Evolutionary conservation across 2,329 filamentous ascomycete species (phyloP).

Genomic region (Zymoseptoria ardabiliae): DNA sequence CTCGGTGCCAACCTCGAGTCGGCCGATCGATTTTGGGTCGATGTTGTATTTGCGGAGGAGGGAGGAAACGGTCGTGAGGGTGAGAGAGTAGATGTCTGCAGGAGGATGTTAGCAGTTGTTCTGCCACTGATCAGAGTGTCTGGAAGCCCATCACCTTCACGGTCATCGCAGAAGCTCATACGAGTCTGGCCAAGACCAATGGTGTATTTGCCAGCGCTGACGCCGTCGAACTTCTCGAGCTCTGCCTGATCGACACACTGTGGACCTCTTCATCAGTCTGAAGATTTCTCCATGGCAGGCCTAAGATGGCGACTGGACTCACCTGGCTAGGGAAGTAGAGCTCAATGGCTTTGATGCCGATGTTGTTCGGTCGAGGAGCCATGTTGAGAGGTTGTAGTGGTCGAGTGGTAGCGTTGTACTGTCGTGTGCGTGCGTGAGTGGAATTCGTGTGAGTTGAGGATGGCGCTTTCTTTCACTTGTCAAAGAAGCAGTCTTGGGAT

Average conservation of each 20-base stretch:
- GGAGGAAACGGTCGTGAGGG: conserved; percentile 45
- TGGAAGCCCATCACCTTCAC: conserved; percentile 37
- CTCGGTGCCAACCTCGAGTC: conserved; percentile 48
- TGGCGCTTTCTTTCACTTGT: background rate
- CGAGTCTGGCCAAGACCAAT: conserved; percentile 49
- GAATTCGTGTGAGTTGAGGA: background rate
- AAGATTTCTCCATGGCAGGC: background rate
- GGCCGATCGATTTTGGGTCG: conserved; percentile 44
- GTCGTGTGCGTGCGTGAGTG: background rate
- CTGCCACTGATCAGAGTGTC: background rate
- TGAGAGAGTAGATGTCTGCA: conserved; percentile 47
- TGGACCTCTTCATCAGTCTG: conserved; percentile 11
- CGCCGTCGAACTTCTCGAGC: conserved; percentile 50
- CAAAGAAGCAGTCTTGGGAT: conserved; percentile 1
- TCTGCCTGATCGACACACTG: conserved; percentile 48
- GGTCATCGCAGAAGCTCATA: conserved; percentile 50
- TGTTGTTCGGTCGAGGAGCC: conserved; percentile 42
- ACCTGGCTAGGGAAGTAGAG: conserved; percentile 49
- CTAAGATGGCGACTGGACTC: conserved; percentile 15
- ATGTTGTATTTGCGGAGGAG: conserved; percentile 48
- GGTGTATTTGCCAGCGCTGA: conserved; percentile 46
- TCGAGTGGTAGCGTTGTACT: background rate
- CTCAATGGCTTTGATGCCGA: conserved; percentile 50
- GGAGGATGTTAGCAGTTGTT: background rate
- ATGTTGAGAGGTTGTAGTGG: conserved; percentile 22